Base-by-base conservation (phyloP, 176 grass and related monocot genomes). In the Saccharum spontaneum region DNA sequence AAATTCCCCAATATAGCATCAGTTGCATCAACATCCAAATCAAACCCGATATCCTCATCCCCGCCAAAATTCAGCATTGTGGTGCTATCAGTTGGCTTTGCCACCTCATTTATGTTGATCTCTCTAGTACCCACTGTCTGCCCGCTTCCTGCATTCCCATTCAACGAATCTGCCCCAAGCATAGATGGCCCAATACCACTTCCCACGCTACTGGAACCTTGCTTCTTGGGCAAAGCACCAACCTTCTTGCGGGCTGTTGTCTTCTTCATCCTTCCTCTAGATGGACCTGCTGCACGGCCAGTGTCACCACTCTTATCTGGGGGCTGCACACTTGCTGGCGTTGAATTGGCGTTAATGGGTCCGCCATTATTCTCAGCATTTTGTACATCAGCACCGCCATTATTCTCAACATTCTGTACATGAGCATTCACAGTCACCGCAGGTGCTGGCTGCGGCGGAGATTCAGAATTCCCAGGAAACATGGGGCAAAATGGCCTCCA, bases 21-120 rank as follows among this genome's bases (percentile, higher is more conserved):
- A 0, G 97, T 89, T 28, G 97, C 57, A 90, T 96, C 92, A 71
- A 94, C 84, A 73, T 96, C 94, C 65, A 99, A 91, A 65, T 99
- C 91, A 71, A 94, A 99, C 80, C 81, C 84, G 40, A 93, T 80
- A 14, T 94, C 94, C 14, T 86, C 90, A 65, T 86, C 84, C 36
- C 43, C 84, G 20, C 83, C 88, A 65, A 93, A 82, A 59, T 76
- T 75, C 78, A 88, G 14, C 31, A 69, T 79, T 34, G 37, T 65
- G 70, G 78, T 80, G 10, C 81, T 44, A 40, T 92, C 93, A 76
- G 87, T 82, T 85, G 81, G 75, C 52, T 90, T 95, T 18, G 87
- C 85, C 63, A 76, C 91, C 84, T 94, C 91, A 88, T 99, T 99
- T 77, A 96, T 99, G 76, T 99, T 99, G 55, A 99, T 99, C 82